Evolutionary conservation across 495 filamentous ascomycete species (phyloP).

Genomic region (Cercophora scortea): DNA sequence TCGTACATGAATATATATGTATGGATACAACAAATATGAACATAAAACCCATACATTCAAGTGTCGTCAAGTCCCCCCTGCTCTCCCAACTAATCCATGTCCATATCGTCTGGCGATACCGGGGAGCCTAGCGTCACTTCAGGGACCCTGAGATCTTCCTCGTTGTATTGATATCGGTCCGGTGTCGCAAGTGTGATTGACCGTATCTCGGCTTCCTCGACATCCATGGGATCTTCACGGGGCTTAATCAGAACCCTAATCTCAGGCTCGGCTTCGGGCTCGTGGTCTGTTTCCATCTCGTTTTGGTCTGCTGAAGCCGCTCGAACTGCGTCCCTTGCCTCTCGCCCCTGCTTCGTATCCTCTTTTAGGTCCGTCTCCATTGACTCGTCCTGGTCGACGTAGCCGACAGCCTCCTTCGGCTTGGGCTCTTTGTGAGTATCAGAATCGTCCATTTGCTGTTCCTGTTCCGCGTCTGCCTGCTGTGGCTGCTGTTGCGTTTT

Average conservation of each 20-base stretch:
- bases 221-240: conserved; percentile 10
- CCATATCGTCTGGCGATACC: conserved; percentile 21
- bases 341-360: not conserved
- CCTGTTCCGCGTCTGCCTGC: conserved; percentile 4
- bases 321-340: not conserved
- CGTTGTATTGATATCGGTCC: conserved; percentile 1
- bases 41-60: not conserved
- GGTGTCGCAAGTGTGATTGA: not conserved
- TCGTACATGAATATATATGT: not conserved
- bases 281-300: not conserved
- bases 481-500: not conserved
- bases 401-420: not conserved
- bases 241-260: conserved; percentile 9
- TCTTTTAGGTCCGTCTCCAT: not conserved
- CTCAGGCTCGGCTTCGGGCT: conserved; percentile 6
- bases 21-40: not conserved
- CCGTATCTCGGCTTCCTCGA: conserved; percentile 4
- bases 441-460: not conserved
- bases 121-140: conserved; percentile 27
- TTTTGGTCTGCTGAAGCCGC: not conserved
- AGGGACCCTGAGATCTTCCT: conserved; percentile 4
- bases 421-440: conserved; percentile 1
- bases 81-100: conserved; percentile 13
- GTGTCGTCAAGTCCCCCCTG: not conserved
- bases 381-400: not conserved